These are phyloP conservation scores for Colletotrichum gigasporum DNA, from an alignment of 2,329 filamentous ascomycete species.

Conservation along the genomic window DNA sequence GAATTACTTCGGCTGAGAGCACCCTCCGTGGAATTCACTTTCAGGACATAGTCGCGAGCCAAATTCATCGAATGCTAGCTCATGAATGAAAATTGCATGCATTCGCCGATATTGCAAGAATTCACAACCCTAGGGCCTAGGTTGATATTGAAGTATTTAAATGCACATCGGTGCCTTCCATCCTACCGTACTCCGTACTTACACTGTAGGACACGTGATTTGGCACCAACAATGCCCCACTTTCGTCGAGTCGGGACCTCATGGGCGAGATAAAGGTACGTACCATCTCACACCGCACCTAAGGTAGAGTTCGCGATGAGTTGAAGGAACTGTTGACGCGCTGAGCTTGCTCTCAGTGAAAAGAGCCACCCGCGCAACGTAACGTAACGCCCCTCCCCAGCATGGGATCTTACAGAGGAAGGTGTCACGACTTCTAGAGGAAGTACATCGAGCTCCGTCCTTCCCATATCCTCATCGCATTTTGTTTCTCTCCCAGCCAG, in stretches of 20 bases:
- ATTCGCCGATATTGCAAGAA: too few relatives aligned
- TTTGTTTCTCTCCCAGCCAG: background rate
- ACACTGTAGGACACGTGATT: constrained; percentile 5
- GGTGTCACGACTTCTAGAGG: background rate
- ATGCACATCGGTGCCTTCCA: too few relatives aligned
- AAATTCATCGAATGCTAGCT: too few relatives aligned
- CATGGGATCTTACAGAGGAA: constrained; percentile 8
- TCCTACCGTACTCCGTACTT: too few relatives aligned
- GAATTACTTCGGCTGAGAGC: constrained; percentile 15
- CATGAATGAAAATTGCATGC: background rate
- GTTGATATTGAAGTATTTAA: too few relatives aligned
- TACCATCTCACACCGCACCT: constrained; percentile 17
- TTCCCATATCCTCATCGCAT: background rate
- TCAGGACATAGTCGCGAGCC: too few relatives aligned
- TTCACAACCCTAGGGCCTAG: too few relatives aligned
- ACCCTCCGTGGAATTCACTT: too few relatives aligned
- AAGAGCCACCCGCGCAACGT: background rate
- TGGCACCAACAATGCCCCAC: background rate
- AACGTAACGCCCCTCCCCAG: background rate
- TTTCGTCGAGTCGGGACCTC: background rate
- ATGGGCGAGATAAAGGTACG: constrained; percentile 7
- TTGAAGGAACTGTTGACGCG: constrained; percentile 3
- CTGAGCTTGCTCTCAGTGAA: constrained; percentile 5
- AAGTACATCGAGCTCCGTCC: too few relatives aligned
- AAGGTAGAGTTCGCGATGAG: constrained; percentile 9